These are phyloP conservation scores for Penicillium argentinense DNA, from an alignment of 495 filamentous ascomycete genomes.

Conservation along the genomic window DNA sequence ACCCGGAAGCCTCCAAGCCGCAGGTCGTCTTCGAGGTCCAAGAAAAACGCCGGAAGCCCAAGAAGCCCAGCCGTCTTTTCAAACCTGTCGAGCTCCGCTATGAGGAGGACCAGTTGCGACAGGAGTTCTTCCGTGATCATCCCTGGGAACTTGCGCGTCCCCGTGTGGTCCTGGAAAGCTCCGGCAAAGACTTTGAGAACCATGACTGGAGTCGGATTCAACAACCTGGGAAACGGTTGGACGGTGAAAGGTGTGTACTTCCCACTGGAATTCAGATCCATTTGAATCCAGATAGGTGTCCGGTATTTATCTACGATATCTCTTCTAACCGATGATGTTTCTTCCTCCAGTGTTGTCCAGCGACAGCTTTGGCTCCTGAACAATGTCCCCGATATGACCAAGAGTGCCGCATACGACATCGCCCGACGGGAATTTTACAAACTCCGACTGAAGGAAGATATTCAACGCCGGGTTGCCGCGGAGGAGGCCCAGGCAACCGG, in stretches of 20 bases:
- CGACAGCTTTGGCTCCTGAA: slow-evolving; percentile 83
- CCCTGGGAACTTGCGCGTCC: slow-evolving; percentile 97
- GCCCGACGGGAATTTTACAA: slow-evolving; percentile 90
- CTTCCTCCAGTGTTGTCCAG: slow-evolving; percentile 77
- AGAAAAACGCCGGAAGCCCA: slow-evolving; percentile 44
- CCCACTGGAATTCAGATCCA: no score
- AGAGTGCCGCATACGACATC: slow-evolving; percentile 75
- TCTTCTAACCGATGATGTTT: neutral
- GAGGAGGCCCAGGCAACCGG: slow-evolving; percentile 87
- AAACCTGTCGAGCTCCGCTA: slow-evolving; percentile 74
- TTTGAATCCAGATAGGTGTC: no score
- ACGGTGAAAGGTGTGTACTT: slow-evolving; percentile 77
- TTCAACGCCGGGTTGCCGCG: slow-evolving; percentile 76
- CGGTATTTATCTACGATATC: neutral
- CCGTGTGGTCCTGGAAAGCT: slow-evolving; percentile 76
- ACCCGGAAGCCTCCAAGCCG: slow-evolving; percentile 30
- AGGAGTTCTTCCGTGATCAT: slow-evolving; percentile 85
- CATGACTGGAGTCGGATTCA: slow-evolving; percentile 80
- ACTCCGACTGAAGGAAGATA: slow-evolving; percentile 76
- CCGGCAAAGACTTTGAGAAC: slow-evolving; percentile 73
- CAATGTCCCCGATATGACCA: slow-evolving; percentile 57
- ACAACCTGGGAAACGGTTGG: slow-evolving; percentile 76
- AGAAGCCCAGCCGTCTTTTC: slow-evolving; percentile 74
- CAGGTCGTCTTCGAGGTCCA: slow-evolving; percentile 40
- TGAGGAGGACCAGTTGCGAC: slow-evolving; percentile 81